Evolutionary conservation across 1,284 basidiomycete species (phyloP).

Genomic region (Trichosporon sp.): DNA sequence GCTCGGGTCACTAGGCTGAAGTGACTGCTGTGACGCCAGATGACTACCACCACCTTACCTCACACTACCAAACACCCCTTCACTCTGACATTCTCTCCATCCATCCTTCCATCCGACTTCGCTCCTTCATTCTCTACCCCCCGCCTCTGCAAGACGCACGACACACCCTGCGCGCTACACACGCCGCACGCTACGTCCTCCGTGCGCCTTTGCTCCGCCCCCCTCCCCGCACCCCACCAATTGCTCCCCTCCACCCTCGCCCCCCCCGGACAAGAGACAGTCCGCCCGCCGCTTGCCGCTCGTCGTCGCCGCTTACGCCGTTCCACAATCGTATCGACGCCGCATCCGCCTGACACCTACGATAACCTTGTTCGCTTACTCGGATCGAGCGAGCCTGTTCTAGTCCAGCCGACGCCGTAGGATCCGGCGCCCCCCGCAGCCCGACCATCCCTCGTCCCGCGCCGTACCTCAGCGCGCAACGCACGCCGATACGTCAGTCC

Average conservation of each 20-base stretch:
- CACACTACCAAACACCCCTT: background rate
- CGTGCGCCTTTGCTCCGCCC: background rate
- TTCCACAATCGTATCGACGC: background rate
- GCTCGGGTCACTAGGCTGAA: too few relatives aligned
- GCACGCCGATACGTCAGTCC: background rate
- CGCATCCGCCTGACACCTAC: background rate
- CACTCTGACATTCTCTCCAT: background rate
- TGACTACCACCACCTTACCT: background rate
- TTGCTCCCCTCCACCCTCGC: background rate
- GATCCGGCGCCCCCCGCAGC: too few relatives aligned
- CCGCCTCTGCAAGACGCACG: background rate
- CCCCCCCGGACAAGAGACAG: constrained; percentile 4
- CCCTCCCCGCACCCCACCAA: background rate
- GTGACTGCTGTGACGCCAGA: background rate
- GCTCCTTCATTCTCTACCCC: background rate
- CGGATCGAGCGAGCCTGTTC: background rate
- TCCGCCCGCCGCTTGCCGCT: background rate
- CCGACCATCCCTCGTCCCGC: background rate
- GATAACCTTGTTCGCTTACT: background rate
- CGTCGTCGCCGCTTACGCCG: background rate
- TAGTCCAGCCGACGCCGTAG: background rate
- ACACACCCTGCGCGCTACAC: background rate
- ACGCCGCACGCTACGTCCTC: background rate
- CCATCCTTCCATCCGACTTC: background rate
- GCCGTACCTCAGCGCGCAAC: background rate